These are phyloP conservation scores for Trypanosoma lewisi DNA, from an alignment of 208 protist species.

Conservation along the genomic window DNA sequence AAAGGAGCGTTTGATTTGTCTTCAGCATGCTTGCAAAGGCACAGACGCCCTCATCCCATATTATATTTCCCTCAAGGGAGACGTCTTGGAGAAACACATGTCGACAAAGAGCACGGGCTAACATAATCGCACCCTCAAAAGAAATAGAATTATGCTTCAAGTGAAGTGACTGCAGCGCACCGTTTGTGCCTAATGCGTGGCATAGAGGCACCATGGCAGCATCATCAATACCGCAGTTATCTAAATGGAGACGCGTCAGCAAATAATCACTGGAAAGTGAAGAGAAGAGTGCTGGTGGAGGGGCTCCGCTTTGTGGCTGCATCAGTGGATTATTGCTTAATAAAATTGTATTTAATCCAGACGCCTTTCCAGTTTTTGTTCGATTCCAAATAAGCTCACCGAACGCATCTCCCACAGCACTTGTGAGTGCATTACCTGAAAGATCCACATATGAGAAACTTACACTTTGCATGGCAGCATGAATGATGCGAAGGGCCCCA, in stretches of 20 bases:
- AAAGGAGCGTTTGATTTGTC: constrained; percentile 38
- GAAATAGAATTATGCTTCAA: constrained; percentile 65
- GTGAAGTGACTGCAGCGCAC: constrained; percentile 45
- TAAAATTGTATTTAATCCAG: constrained; percentile 47
- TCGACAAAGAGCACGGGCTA: constrained; percentile 57
- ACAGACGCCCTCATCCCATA: constrained; percentile 78
- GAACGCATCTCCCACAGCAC: constrained; percentile 53
- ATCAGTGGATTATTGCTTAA: constrained; percentile 74
- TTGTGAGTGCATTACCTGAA: constrained; percentile 59
- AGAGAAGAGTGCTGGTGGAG: constrained; percentile 34
- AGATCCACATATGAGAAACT: constrained; percentile 65
- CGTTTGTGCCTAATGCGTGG: constrained; percentile 59
- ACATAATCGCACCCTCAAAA: constrained; percentile 44
- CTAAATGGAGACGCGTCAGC: constrained; percentile 49
- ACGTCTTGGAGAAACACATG: constrained; percentile 58
- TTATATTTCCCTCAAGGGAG: constrained; percentile 56
- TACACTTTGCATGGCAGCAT: constrained; percentile 45
- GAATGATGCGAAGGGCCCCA: constrained; percentile 51
- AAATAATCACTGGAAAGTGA: constrained; percentile 53
- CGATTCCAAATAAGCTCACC: constrained; percentile 56
- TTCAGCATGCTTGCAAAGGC: constrained; percentile 72
- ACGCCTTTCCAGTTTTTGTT: constrained; percentile 28
- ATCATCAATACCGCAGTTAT: constrained; percentile 62
- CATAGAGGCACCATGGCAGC: constrained; percentile 53
- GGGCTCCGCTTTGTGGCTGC: constrained; percentile 12